These are phyloP conservation scores for Fusarium palustre DNA, from an alignment of 2,329 filamentous ascomycete species.

Conservation along the genomic window DNA sequence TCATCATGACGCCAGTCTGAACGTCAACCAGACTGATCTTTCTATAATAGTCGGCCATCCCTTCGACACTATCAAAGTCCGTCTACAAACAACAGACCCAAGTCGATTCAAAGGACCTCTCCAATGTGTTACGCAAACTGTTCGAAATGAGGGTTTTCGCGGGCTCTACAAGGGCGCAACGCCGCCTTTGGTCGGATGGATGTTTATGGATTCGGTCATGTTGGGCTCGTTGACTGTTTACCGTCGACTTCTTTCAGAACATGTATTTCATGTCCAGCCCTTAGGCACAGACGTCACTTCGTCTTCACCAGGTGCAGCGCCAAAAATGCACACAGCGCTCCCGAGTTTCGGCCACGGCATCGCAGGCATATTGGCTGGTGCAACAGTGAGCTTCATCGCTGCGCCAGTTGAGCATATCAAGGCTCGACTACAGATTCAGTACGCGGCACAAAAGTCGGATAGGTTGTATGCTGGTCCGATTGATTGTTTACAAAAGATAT, in stretches of 20 bases:
- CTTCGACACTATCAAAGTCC: conserved; percentile 97
- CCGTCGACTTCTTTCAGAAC: conserved; percentile 82
- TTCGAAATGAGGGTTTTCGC: conserved; percentile 84
- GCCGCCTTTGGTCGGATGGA: conserved; percentile 94
- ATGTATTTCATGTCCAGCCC: conserved; percentile 73
- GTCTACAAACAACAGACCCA: conserved; percentile 85
- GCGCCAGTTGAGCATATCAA: conserved; percentile 97
- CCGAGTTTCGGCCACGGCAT: conserved; percentile 86
- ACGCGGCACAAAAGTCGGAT: conserved; percentile 80
- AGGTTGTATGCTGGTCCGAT: conserved; percentile 87
- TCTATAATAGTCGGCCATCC: conserved; percentile 69
- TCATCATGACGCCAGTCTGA: neutral
- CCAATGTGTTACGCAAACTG: conserved; percentile 85
- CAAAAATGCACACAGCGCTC: conserved; percentile 58
- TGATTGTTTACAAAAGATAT: conserved; percentile 81
- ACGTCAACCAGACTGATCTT: conserved; percentile 11
- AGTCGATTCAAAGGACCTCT: conserved; percentile 86
- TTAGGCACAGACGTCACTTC: conserved; percentile 27
- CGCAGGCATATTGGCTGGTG: conserved; percentile 87
- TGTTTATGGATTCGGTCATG: conserved; percentile 96
- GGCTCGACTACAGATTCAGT: conserved; percentile 93
- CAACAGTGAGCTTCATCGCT: conserved; percentile 91
- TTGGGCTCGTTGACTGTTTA: conserved; percentile 92
- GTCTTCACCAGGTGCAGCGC: conserved; percentile 20
- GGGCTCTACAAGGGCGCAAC: conserved; percentile 96